Conservation (phyloP, 2,329 filamentous ascomycete species). For the Xylariales sp. region DNA sequence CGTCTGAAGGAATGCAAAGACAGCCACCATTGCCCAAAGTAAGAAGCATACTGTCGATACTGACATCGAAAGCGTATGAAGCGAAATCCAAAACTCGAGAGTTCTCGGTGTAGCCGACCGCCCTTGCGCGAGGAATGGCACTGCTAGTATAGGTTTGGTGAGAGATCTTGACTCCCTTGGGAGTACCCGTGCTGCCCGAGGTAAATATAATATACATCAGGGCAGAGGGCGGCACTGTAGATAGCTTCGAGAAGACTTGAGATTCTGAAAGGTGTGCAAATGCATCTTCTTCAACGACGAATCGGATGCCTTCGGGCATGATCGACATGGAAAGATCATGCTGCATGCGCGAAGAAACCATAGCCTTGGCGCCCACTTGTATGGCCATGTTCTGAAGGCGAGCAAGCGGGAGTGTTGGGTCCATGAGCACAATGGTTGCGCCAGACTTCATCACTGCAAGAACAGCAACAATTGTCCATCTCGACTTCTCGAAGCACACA, state of each 20-base stretch:
- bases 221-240: not conserved
- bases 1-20: constrained; percentile 31
- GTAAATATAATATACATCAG: constrained; percentile 32
- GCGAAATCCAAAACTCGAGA: constrained; percentile 10
- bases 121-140: constrained; percentile 9
- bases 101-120: constrained; percentile 7
- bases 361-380: not conserved
- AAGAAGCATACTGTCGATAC: not conserved
- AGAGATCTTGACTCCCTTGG: constrained; percentile 39
- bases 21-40: constrained; percentile 16
- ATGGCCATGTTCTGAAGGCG: not conserved
- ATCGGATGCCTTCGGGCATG: not conserved
- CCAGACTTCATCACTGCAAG: constrained; percentile 4
- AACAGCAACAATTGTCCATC: not conserved
- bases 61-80: constrained; percentile 1
- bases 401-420: not conserved
- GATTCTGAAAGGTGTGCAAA: not conserved
- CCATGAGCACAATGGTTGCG: not conserved
- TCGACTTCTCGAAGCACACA: constrained; percentile 4
- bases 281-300: not conserved
- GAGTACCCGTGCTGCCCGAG: constrained; percentile 45
- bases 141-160: constrained; percentile 14
- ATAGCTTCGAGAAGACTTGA: not conserved
- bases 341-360: not conserved
- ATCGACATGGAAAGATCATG: not conserved